Conservation (phyloP, 768 basidiomycete genomes). For the Gymnopilus junonius region DNA sequence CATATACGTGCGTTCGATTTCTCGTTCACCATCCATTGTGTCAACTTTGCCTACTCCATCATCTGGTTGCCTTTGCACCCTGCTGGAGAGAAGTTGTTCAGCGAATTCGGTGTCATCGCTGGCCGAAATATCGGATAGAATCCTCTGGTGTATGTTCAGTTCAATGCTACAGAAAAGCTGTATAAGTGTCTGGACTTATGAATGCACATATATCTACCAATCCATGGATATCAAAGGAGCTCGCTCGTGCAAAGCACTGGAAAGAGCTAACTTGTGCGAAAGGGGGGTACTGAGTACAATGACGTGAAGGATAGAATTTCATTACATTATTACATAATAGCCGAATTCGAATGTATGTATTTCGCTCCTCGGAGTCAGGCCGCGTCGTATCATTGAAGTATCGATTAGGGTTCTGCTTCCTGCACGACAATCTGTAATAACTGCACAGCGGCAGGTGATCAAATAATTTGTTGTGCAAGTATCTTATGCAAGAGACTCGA, state of each 20-base stretch:
- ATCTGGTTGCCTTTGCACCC: slow-evolving; percentile 50
- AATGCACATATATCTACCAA: not conserved
- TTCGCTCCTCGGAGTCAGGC: no score
- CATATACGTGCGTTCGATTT: slow-evolving; percentile 55
- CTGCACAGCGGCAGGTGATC: no score
- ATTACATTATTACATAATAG: no score
- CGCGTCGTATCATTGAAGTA: no score
- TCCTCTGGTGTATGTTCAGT: slow-evolving; percentile 75
- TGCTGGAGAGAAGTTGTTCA: slow-evolving; percentile 63
- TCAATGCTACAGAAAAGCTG: slow-evolving; percentile 56
- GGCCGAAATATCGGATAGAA: slow-evolving; percentile 74
- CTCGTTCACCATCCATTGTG: slow-evolving; percentile 9
- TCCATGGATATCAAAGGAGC: slow-evolving; percentile 7
- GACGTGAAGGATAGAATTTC: not conserved
- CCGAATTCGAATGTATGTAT: no score
- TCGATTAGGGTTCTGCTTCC: no score
- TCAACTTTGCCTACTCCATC: slow-evolving; percentile 26
- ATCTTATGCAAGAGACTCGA: not conserved
- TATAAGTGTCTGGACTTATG: not conserved
- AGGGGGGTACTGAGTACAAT: not conserved
- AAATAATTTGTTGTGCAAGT: no score
- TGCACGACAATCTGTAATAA: no score
- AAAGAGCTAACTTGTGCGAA: not conserved
- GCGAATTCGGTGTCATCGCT: slow-evolving; percentile 52
- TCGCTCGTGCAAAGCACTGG: not conserved